Base-by-base conservation (phyloP, 331 rosid species). In the Rosa hybrid region DNA sequence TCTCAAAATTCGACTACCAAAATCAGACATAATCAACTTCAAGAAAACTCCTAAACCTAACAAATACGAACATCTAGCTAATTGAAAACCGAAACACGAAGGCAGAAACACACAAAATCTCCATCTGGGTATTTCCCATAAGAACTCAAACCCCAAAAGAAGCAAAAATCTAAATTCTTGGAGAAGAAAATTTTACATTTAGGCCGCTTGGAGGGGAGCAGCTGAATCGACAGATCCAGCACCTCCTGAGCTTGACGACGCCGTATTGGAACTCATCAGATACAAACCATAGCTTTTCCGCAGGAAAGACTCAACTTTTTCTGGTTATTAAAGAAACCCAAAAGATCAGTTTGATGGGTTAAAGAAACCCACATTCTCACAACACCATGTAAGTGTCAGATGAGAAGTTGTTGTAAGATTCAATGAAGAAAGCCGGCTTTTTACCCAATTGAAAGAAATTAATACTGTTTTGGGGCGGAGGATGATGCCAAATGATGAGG, bases 141-240 rank as follows among this genome's bases (percentile, higher is more conserved):
- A 11, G 13, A 86, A 68, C 74, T 53, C 6, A 79, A 86, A 86
- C 68, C 25, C 39, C 21, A 17, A 68, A 72, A 71, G 5, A 4
- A 60, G 12, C 56, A 82, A 65, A 67, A 68, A 51, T 23, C 23
- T 42, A 0, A 80, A 38, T 23, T 45, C 13, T 77, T 63, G 12
- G 68, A 62, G 41, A 82, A 41, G 44, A 48, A 68, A 76, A 38
- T 1, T 5, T 79, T 87, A 95, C 99, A 95, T 87, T 95, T 93
- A 18, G 99, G 99, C 72, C 98, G 89, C 89, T 93, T 95, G 51
- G 96, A 86, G 85, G 25, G 90, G 18, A 74, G 93, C 82, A 5
- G 96, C 76, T 44, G 91, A 23, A 86, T 91, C 99, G 76, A 88
- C 76, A 79, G 97, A 95, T 95, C 34, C 34, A 30, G 34, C 3